Percentiles rank a stretch among this genome's conserved stretches.
Conservation (phyloP, 2,329 filamentous ascomycete species). For the Chaetomium sp. region DNA sequence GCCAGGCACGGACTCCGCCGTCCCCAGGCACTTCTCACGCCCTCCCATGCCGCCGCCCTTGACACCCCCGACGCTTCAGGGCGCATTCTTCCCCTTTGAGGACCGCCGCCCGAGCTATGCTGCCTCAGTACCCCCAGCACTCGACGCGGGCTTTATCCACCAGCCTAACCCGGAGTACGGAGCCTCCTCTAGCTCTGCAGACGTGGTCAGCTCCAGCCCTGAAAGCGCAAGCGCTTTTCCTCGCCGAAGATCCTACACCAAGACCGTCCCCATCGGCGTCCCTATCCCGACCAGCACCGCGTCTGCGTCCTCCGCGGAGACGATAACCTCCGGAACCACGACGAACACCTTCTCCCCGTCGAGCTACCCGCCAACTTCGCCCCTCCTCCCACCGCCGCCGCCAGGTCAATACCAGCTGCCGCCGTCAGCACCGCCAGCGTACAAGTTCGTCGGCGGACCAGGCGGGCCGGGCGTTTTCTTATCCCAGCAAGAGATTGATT, state of each 20-base stretch:
- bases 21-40: constrained; percentile 31
- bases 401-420: constrained; percentile 37
- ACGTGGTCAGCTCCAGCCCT: constrained; percentile 33
- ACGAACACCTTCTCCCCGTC: constrained; percentile 46
- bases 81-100: constrained; percentile 48
- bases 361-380: constrained; percentile 54
- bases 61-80: constrained; percentile 51
- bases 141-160: constrained; percentile 49
- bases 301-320: constrained; percentile 23
- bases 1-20: constrained; percentile 19
- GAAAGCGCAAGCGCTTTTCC: constrained; percentile 22
- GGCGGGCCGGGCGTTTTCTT: constrained; percentile 30
- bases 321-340: constrained; percentile 18
- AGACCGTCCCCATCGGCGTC: constrained; percentile 32
- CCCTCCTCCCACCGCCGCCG: constrained; percentile 52
- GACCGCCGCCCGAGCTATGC: constrained; percentile 42
- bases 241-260: constrained; percentile 33
- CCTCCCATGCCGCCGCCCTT: constrained; percentile 51
- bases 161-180: constrained; percentile 54
- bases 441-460: constrained; percentile 37
- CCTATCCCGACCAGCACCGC: constrained; percentile 24
- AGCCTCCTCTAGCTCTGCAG: constrained; percentile 38
- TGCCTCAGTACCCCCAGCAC: constrained; percentile 40
- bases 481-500: constrained; percentile 43
- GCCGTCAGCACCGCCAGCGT: constrained; percentile 31